Conservation (phyloP, 805 yeast species). For the Candida nitratophila region DNA sequence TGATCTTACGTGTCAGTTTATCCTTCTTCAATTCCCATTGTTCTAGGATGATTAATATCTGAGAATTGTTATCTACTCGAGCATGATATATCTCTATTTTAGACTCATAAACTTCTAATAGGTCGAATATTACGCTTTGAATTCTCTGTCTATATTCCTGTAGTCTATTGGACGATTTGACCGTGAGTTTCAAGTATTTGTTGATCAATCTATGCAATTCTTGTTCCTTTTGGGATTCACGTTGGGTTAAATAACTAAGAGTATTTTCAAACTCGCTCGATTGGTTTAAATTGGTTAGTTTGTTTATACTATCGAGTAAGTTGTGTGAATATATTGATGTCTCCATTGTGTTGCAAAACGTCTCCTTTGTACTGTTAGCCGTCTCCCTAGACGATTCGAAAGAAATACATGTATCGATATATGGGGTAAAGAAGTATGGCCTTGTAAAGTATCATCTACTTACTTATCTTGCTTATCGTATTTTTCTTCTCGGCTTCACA, state of each 20-base stretch:
- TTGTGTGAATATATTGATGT: neutral
- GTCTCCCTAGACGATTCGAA: too few species aligned
- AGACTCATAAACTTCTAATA: conserved; percentile 37
- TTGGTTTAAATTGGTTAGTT: neutral
- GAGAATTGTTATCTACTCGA: conserved; percentile 26
- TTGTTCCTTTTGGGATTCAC: conserved; percentile 10
- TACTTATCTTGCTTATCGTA: too few species aligned
- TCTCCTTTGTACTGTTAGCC: too few species aligned
- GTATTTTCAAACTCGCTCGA: conserved; percentile 18
- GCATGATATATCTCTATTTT: conserved; percentile 38
- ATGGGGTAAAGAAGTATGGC: too few species aligned
- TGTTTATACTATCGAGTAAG: neutral
- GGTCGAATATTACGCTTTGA: conserved; percentile 10
- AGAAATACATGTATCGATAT: too few species aligned
- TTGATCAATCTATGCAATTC: too few species aligned
- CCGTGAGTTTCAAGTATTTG: neutral
- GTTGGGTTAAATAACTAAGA: conserved; percentile 25
- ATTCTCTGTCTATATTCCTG: conserved; percentile 3
- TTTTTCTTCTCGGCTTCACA: too few species aligned
- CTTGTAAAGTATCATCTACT: too few species aligned
- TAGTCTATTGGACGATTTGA: neutral
- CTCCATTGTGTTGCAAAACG: neutral
- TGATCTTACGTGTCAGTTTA: conserved; percentile 28
- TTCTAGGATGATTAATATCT: conserved; percentile 24
- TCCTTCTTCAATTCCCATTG: conserved; percentile 34